phyloP scores from a whole-genome alignment of 2,329 filamentous ascomycete genomes.

The Sarocladium kiliense region DNA sequence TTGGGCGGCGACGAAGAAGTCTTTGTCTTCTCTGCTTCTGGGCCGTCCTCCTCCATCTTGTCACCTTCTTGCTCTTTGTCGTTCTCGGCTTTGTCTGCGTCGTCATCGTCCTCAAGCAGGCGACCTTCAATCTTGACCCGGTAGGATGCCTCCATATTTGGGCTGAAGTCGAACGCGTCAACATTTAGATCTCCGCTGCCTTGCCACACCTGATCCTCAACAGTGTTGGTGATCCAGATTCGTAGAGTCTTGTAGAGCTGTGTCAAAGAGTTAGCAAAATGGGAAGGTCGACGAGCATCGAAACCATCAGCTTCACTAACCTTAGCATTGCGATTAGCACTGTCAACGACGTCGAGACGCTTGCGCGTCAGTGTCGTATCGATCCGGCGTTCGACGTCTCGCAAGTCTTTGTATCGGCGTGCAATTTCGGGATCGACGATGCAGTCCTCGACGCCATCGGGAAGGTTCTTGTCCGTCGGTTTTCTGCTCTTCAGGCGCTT shows the following conservation, averaged over 20 bases:
- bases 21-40: background rate
- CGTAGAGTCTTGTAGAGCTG: constrained; percentile 78
- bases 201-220: constrained; percentile 94
- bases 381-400: constrained; percentile 80
- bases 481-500: constrained; percentile 70
- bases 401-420: constrained; percentile 74
- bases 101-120: constrained; percentile 62
- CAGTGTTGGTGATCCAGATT: constrained; percentile 92
- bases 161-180: constrained; percentile 77
- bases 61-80: constrained; percentile 31
- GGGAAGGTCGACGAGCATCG: background rate
- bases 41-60: constrained; percentile 22
- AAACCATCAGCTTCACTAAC: constrained; percentile 26
- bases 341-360: constrained; percentile 83
- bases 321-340: constrained; percentile 68
- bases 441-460: constrained; percentile 80
- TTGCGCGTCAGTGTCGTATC: constrained; percentile 95
- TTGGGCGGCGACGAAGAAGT: constrained; percentile 24
- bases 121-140: constrained; percentile 88
- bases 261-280: background rate
- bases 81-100: constrained; percentile 38
- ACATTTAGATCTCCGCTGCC: constrained; percentile 55
- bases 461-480: constrained; percentile 91
- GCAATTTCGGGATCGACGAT: constrained; percentile 73
- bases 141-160: constrained; percentile 73